Percentiles rank a stretch among this genome's conserved stretches.
phyloP scores from a whole-genome alignment of 73 alveolate genomes.

The Blepharisma stoltei region DNA sequence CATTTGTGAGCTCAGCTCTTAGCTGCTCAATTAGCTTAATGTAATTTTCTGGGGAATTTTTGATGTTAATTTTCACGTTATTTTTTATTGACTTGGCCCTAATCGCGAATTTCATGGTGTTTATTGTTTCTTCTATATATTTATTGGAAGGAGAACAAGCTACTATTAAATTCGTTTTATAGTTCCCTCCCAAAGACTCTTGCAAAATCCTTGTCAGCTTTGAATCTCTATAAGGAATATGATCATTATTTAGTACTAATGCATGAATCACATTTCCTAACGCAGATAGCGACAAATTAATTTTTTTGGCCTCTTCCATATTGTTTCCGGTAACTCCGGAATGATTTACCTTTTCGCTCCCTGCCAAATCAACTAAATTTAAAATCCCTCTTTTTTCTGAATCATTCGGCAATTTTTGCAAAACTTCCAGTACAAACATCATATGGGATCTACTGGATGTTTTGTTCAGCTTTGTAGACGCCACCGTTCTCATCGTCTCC shows the following conservation, averaged over 20 bases:
- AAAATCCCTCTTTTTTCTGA: constrained; percentile 66
- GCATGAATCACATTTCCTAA: constrained; percentile 80
- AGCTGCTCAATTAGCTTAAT: constrained; percentile 19
- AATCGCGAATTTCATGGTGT: constrained; percentile 86
- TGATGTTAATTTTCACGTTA: constrained; percentile 53
- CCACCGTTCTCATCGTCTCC: constrained; percentile 64
- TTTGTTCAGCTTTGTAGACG: constrained; percentile 64
- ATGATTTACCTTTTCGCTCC: constrained; percentile 74
- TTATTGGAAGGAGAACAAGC: constrained; percentile 73
- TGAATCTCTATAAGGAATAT: constrained; percentile 84
- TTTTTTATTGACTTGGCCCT: constrained; percentile 77
- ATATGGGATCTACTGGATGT: constrained; percentile 65
- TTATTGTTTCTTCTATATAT: constrained; percentile 76
- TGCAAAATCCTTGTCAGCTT: constrained; percentile 76
- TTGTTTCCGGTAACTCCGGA: constrained; percentile 73
- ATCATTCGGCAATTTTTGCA: constrained; percentile 49
- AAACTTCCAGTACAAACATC: constrained; percentile 50
- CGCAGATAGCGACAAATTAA: constrained; percentile 77
- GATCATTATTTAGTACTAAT: constrained; percentile 64
- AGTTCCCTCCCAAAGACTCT: constrained; percentile 85
- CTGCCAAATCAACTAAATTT: constrained; percentile 87
- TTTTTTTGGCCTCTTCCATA: constrained; percentile 78
- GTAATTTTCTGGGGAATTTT: constrained; percentile 41
- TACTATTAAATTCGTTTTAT: constrained; percentile 72
- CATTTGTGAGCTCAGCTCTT: not conserved